These are phyloP conservation scores for Ciborinia camelliae DNA, from an alignment of 2,329 filamentous ascomycete species.

Conservation along the genomic window DNA sequence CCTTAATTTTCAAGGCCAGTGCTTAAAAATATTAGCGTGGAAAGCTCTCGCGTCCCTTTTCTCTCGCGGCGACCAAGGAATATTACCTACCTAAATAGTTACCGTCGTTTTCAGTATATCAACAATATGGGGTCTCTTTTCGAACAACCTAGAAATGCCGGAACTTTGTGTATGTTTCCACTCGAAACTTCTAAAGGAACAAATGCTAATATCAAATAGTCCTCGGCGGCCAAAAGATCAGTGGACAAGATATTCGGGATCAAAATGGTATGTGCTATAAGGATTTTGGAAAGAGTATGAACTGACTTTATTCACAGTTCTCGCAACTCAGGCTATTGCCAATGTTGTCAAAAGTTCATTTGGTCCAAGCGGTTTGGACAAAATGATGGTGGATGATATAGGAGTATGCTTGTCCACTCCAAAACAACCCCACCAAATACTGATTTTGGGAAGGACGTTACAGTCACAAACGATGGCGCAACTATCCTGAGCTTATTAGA, in stretches of 20 bases:
- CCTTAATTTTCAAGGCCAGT: constrained; percentile 19
- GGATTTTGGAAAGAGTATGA: constrained; percentile 16
- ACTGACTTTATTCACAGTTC: constrained; percentile 52
- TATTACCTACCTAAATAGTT: constrained; percentile 1
- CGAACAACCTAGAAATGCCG: constrained; percentile 85
- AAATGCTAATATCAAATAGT: constrained; percentile 49
- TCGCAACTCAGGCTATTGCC: constrained; percentile 92
- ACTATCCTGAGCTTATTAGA: constrained; percentile 94
- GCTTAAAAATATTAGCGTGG: constrained; percentile 20
- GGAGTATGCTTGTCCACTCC: constrained; percentile 56
- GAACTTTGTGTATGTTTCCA: constrained; percentile 72
- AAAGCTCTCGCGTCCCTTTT: constrained; percentile 22
- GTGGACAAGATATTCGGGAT: constrained; percentile 91
- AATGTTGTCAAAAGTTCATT: constrained; percentile 99
- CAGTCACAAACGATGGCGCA: constrained; percentile 96
- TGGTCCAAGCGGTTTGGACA: constrained; percentile 92
- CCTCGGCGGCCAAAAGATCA: constrained; percentile 96
- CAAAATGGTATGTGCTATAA: constrained; percentile 70
- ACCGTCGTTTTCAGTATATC: constrained; percentile 20
- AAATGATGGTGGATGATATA: constrained; percentile 99
- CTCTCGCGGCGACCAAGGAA: constrained; percentile 18
- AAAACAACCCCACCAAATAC: constrained; percentile 21
- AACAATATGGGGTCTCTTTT: constrained; percentile 90
- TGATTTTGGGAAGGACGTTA: constrained; percentile 69
- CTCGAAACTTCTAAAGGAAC: not conserved